Percentiles rank a stretch among this genome's conserved stretches.
Conservation (phyloP, 1,284 basidiomycete species). For the Cutaneotrichosporon daszewskae region DNA sequence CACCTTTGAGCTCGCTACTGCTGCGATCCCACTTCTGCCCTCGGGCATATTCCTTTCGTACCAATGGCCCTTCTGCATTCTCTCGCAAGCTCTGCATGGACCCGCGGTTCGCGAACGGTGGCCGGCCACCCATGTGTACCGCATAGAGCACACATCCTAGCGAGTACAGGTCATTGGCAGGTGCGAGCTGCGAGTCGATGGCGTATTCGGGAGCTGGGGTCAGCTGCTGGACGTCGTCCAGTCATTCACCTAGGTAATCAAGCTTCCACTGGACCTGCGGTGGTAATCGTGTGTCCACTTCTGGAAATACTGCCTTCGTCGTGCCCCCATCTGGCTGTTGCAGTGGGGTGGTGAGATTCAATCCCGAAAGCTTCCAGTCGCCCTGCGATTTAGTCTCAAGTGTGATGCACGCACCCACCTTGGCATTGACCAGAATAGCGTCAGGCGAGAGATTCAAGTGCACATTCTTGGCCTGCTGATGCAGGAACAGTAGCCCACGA, state of each 20-base stretch:
- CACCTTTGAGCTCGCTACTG: conserved; percentile 41
- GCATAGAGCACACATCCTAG: conserved; percentile 85
- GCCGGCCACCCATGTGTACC: conserved; percentile 78
- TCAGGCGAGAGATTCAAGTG: conserved; percentile 88
- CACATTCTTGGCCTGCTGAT: conserved; percentile 82
- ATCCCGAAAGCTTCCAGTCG: conserved; percentile 94
- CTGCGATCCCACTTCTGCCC: conserved; percentile 41
- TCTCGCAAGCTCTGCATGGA: conserved; percentile 71
- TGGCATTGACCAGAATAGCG: conserved; percentile 73
- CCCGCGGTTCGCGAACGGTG: conserved; percentile 85
- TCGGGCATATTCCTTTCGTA: conserved; percentile 31
- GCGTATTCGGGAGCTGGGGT: conserved; percentile 84
- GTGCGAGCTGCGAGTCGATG: conserved; percentile 76
- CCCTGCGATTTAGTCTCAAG: conserved; percentile 60
- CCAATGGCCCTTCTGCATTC: conserved; percentile 59
- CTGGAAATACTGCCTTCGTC: conserved; percentile 81
- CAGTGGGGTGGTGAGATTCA: conserved; percentile 79
- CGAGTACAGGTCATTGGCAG: conserved; percentile 90
- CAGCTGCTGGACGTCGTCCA: neutral
- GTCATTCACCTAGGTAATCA: conserved; percentile 76
- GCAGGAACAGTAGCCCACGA: conserved; percentile 87
- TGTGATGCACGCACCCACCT: conserved; percentile 57
- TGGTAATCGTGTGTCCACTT: conserved; percentile 74
- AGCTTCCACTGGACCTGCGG: conserved; percentile 83
- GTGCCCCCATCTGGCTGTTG: conserved; percentile 63